Base-by-base conservation (phyloP, 1,284 basidiomycete species). In the Kwoniella shivajii region DNA sequence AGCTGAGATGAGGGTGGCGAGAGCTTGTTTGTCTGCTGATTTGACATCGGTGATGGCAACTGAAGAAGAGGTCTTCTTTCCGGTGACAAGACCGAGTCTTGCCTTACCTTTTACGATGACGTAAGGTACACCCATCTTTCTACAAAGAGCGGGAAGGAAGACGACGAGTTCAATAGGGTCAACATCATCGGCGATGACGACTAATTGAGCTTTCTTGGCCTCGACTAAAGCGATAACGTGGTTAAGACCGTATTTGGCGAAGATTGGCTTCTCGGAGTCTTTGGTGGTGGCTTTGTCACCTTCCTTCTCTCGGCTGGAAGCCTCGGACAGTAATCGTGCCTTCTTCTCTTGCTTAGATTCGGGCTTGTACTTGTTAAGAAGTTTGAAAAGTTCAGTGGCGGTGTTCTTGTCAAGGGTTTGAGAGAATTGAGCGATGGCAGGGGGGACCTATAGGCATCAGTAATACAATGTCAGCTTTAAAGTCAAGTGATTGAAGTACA, bases 401-500 rank as follows among this genome's bases (percentile, higher is more conserved):
- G 94, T 98, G 86, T 98, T 99, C 87, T 97, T 98, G 87, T 99
- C 95, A 72, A 99, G 84, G 45, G 93, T 95, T 84, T 98, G 90
- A 56, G 88, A 86, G 85, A 99, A 98, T 82, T 99, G 95, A 54
- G 92, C 91, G 73, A 99, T 96, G 71, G 95, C 91, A 54, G 95
- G 95, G 72, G 95, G 95, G 34, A 97, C 93, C 73, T 74, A 60
- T 11, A 29, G 0, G 29, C 14, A 2, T 2, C 22, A 16, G 31
- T n/a, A 22, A 22, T 20, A 38, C 16, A 13, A 31, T n/a, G 16
- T 31, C 26, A 31, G 37, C 16, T n/a, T 43, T 38, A 14, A 42
- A 14, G 20, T 14, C 9, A 48, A 33, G 20, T 14, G 16, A 48
- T 13, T 16, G 10, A 9, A 4, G 43, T 24, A 26, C n/a, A 30